Evolutionary conservation across 352 stramenopile genomes (phyloP), one percentile per base, ranked within the genome.

Genomic region (Pythium volutum): DNA sequence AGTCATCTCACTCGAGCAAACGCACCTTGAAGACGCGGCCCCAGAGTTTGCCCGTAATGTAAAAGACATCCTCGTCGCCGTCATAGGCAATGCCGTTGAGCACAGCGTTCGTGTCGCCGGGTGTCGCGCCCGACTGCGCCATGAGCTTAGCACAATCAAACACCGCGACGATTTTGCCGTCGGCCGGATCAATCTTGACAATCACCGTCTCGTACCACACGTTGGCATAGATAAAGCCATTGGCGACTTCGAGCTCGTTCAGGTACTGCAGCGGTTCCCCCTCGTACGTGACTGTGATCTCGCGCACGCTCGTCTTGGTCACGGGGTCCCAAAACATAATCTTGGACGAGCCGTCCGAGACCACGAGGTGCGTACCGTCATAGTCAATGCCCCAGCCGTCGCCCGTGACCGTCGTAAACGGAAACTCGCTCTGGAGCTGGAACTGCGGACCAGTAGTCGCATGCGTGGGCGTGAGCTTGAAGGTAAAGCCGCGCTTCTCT

Each of bases 341-440:
- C 25, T 79, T 89, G 5, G 80, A 71, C 4, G 88, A 97, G 42
- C 95, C 95, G 70, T 98, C 95, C 41, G 79, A 96, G 15, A 98
- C 89, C 1, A 81, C 38, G n/a, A 88, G 62, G 29, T 87, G 62
- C 38, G 69, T 51, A 22, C 74, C 75, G 42, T 84, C 70, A 62
- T 88, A 87, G 65, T 96, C 97, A 41, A 98, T 96, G 29, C 95
- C 95, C 95, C 95, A 98, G 39, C 95, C 95, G 89, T 98, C 82
- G 29, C 76, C 70, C 8, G 76, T 89, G 26, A 70, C 57, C 0
- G 94, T 96, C 1, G 71, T 50, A 59, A 89, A 98, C 0, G 56
- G 38, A 49, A 97, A 98, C 59, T 88, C 67, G 16, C 77, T 62
- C 22, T 89, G 73, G 26, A 77, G 47, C 5, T 72, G 64, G 8